Evolutionary conservation across 371 early-diverging fungal species (phyloP).

Genomic region (Mortierella sp.): DNA sequence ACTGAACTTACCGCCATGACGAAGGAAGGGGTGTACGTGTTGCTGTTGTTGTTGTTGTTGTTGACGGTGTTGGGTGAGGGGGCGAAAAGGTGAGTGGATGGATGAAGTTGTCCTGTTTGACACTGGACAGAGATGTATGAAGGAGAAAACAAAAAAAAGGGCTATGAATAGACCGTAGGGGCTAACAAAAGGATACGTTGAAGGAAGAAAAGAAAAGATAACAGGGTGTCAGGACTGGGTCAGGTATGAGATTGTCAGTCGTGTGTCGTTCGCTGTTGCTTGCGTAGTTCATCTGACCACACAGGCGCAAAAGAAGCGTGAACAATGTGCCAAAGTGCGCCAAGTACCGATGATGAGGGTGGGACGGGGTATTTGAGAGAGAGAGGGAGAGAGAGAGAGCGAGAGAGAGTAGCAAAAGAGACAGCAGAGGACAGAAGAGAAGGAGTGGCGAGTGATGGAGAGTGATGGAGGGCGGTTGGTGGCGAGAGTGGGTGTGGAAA

Average conservation of each 20-base stretch:
- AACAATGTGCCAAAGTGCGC: no score
- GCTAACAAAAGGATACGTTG: background rate
- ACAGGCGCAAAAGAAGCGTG: background rate
- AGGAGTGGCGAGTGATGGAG: background rate
- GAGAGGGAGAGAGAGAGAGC: background rate
- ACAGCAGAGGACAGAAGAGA: background rate
- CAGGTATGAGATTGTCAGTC: background rate
- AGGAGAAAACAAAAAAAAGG: background rate
- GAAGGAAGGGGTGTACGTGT: background rate
- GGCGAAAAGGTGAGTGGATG: background rate
- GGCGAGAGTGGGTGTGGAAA: background rate
- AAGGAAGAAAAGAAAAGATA: background rate
- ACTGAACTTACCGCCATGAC: conserved; percentile 6
- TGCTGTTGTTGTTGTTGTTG: no score
- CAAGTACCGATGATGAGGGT: no score
- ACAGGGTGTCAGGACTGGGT: background rate
- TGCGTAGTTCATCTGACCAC: conserved; percentile 5
- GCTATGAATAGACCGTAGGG: conserved; percentile 8
- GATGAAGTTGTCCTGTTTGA: conserved; percentile 5
- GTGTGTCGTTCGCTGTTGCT: background rate
- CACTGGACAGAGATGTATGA: background rate
- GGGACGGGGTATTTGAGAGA: background rate
- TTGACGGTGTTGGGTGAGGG: background rate
- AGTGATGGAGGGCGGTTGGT: background rate
- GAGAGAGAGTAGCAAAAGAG: background rate